Conservation (phyloP, 257 asterid species). For the Salvia rosmarinus region DNA sequence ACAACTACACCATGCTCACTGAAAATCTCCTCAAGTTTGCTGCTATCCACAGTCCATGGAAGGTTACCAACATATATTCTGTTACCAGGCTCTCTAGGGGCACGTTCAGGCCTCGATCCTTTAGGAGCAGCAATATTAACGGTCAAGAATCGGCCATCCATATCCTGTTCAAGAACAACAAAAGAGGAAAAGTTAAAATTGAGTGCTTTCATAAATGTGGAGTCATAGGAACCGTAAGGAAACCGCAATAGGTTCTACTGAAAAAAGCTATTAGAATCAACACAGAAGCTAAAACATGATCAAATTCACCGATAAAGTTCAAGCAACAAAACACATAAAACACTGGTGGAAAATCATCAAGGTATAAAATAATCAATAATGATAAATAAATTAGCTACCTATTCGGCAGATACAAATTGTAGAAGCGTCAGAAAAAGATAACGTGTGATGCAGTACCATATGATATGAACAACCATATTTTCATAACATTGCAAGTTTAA, state of each 20-base stretch:
- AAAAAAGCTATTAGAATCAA: background rate
- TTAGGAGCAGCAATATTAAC: constrained; percentile 87
- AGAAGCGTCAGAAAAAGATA: background rate
- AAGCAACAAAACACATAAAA: background rate
- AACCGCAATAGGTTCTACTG: background rate
- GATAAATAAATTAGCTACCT: background rate
- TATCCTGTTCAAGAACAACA: constrained; percentile 54
- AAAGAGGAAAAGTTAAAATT: background rate
- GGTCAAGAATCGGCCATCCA: constrained; percentile 66
- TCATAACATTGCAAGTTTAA: too few species aligned
- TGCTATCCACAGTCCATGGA: constrained; percentile 75
- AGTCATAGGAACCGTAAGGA: background rate
- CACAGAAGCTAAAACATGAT: too few species aligned
- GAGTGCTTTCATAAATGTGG: background rate
- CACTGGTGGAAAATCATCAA: background rate
- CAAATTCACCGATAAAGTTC: too few species aligned
- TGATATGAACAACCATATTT: too few species aligned
- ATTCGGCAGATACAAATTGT: background rate
- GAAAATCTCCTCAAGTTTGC: constrained; percentile 74
- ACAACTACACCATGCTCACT: constrained; percentile 82
- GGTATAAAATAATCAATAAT: background rate
- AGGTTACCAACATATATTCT: constrained; percentile 90
- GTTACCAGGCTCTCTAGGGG: constrained; percentile 57
- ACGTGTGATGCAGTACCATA: background rate
- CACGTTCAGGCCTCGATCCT: constrained; percentile 75